Conservation (phyloP, 805 yeast species). For the Wickerhamiella cacticola region DNA sequence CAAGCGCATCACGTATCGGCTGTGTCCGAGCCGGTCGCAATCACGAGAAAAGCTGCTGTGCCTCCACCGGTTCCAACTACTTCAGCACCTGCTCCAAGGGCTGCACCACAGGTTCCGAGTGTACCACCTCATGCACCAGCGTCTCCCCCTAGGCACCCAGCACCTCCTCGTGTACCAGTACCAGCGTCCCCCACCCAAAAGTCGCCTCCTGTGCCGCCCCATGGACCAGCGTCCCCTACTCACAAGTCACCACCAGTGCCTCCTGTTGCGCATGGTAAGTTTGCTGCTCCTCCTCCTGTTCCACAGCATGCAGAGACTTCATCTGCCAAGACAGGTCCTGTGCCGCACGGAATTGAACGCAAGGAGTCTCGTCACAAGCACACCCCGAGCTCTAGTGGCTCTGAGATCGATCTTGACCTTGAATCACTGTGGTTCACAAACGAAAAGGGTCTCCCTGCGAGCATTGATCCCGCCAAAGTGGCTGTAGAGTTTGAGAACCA, state of each 20-base stretch:
- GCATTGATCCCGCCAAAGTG: conserved; percentile 20
- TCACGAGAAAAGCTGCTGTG: too few species aligned
- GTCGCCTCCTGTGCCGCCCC: conserved; percentile 18
- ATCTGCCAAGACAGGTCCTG: too few species aligned
- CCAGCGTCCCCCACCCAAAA: conserved; percentile 14
- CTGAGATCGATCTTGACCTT: conserved; percentile 10
- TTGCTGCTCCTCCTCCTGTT: conserved; percentile 10
- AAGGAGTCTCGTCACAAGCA: not conserved
- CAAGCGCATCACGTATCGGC: too few species aligned
- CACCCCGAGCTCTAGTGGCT: not conserved
- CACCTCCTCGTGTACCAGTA: conserved; percentile 13
- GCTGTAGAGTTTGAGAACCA: conserved; percentile 56
- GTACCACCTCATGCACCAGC: conserved; percentile 12
- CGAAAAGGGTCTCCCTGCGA: conserved; percentile 15
- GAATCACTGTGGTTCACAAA: conserved; percentile 13
- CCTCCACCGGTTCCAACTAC: not conserved
- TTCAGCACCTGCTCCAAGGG: not conserved
- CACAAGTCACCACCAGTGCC: conserved; percentile 5
- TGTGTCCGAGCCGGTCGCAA: too few species aligned
- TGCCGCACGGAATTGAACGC: too few species aligned
- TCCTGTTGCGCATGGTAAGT: not conserved
- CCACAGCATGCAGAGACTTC: conserved; percentile 10
- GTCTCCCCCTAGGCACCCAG: conserved; percentile 10
- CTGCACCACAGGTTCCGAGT: conserved; percentile 4
- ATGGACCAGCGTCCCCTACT: not conserved